Evolutionary conservation across 495 filamentous ascomycete species (phyloP), one percentile per base, ranked within the genome.

Genomic region (Penicillium diatomitis): DNA sequence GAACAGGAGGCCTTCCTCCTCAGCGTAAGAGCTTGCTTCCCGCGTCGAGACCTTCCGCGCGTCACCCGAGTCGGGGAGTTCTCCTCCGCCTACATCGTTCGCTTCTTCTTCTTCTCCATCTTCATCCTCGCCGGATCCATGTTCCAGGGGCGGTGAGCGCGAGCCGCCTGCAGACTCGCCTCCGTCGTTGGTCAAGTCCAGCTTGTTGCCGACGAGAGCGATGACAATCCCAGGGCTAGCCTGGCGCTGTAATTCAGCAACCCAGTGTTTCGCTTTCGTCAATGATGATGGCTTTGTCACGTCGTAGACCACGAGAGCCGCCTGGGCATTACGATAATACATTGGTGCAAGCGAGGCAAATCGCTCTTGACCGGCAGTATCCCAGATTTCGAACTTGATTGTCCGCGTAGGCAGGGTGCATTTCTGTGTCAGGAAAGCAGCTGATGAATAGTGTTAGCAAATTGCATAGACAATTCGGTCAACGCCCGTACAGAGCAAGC

Each of bases 311-410:
- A 98, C 92, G 41, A 98, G 83, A n/a, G 92, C 92, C 54, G 90
- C 87, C 73, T 98, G 92, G 35, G 92, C 92, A 62, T 98, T 98
- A 70, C 92, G 91, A 75, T 98, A 98, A 78, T 98, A 98, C 92
- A 98, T 98, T 44, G 92, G 92, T 10, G 92, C 92, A 36, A 97
- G 82, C 29, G 87, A 92, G 49, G 92, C 92, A 66, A 97, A 98
- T 47, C 92, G 88, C 71, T 98, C 92, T 70, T 98, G 92, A 60
- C 92, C 92, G 32, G 94, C 92, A 4, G 92, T 98, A 78, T 98
- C 92, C 92, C 92, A 98, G 59, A 98, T 98, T 70, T 98, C 92
- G 58, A 98, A 98, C 71, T 98, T 98, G 75, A 98, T 97, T 50
- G 88, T 98, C 48, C 92, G 83, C 57, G 84, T 89, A 11, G 92